These are phyloP conservation scores for Blastomyces silverae DNA, from an alignment of 2,329 filamentous ascomycete species.

Conservation along the genomic window DNA sequence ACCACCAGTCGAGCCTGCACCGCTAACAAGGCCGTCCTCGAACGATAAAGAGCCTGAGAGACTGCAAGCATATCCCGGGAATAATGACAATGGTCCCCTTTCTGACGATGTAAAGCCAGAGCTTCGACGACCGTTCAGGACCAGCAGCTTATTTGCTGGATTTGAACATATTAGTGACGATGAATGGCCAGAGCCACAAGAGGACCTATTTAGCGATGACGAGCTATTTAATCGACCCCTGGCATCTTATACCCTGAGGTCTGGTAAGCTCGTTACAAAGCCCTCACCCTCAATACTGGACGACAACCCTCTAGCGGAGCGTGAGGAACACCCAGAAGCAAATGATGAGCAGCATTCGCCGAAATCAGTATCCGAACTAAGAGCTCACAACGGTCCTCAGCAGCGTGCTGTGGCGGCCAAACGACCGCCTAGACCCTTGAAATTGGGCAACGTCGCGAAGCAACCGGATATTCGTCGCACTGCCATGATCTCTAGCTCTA, in stretches of 20 bases:
- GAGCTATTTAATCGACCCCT: conserved; percentile 42
- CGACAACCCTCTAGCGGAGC: conserved; percentile 32
- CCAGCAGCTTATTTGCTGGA: conserved; percentile 79
- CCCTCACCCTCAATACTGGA: conserved; percentile 30
- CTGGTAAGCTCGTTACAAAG: conserved; percentile 39
- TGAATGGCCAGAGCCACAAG: conserved; percentile 25
- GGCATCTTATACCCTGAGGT: conserved; percentile 38
- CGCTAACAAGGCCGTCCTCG: conserved; percentile 22
- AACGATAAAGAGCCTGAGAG: conserved; percentile 35
- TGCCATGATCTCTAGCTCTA: conserved; percentile 72
- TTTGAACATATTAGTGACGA: conserved; percentile 62
- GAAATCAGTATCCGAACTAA: conserved; percentile 5
- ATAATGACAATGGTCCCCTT: conserved; percentile 72
- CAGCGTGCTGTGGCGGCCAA: conserved; percentile 18
- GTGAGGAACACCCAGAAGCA: conserved; percentile 37
- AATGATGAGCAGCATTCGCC: conserved; percentile 28
- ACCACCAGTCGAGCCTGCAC: conserved; percentile 42
- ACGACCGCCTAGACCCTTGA: conserved; percentile 35
- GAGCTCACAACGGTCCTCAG: conserved; percentile 1
- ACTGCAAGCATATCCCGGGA: conserved; percentile 65
- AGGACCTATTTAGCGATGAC: conserved; percentile 40
- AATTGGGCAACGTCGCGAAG: conserved; percentile 39
- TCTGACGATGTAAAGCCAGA: conserved; percentile 48
- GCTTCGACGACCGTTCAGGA: conserved; percentile 63
- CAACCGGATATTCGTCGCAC: conserved; percentile 65